Conservation (phyloP, 148 eudicot genomes). For the Silene conica region DNA sequence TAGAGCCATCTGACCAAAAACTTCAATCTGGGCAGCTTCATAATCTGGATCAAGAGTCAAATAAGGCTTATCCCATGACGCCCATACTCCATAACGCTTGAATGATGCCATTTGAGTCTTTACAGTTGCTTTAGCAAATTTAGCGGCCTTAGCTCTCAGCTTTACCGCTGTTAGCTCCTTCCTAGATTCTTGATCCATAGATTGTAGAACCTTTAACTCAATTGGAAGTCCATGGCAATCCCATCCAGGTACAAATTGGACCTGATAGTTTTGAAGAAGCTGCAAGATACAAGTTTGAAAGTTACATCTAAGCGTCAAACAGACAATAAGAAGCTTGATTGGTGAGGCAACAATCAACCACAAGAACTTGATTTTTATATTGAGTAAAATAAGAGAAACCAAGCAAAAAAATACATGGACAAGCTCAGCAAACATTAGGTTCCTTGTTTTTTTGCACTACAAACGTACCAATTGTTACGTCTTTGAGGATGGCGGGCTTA, state of each 20-base stretch:
- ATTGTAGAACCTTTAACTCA: constrained; percentile 94
- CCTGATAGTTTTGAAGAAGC: constrained; percentile 94
- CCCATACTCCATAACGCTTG: constrained; percentile 95
- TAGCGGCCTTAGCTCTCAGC: constrained; percentile 90
- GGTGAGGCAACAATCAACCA: background rate
- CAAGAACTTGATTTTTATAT: background rate
- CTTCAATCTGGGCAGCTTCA: constrained; percentile 98
- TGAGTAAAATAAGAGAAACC: background rate
- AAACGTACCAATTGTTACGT: background rate
- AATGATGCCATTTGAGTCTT: constrained; percentile 91
- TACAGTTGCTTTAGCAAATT: constrained; percentile 88
- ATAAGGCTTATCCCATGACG: constrained; percentile 87
- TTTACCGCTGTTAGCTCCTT: constrained; percentile 85
- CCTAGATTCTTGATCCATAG: constrained; percentile 79
- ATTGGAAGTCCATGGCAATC: constrained; percentile 99
- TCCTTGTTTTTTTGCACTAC: no score
- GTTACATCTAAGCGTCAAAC: background rate
- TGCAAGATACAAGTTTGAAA: constrained; percentile 30
- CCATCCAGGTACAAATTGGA: constrained; percentile 92
- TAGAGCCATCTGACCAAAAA: constrained; percentile 89
- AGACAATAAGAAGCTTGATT: background rate
- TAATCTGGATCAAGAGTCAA: constrained; percentile 88
- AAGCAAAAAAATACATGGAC: background rate
- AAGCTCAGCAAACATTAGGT: background rate
- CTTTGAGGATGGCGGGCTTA: background rate